A percentile compares a stretch with the other conserved stretches of the same genome.
phyloP scores from a whole-genome alignment of 2,329 filamentous ascomycete genomes.

The Verticillium alfalfae region DNA sequence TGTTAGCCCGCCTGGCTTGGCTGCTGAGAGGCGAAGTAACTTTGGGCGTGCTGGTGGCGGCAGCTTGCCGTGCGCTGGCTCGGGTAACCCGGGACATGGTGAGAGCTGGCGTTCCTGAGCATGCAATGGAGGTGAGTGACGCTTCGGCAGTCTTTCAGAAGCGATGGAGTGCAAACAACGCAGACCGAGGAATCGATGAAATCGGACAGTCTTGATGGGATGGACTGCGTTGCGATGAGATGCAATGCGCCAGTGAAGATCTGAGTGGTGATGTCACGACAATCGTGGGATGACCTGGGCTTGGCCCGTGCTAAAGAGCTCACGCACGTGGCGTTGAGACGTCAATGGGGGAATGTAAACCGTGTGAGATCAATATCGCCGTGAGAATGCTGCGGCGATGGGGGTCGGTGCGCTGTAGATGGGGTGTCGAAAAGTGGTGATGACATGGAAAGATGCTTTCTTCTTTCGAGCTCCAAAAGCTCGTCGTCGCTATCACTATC shows the following conservation, averaged over 20 bases:
- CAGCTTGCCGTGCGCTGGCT: slow-evolving; percentile 8
- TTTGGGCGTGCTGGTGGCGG: not conserved
- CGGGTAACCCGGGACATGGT: slow-evolving; percentile 10
- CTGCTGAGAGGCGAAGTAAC: not conserved
- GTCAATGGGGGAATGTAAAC: not conserved
- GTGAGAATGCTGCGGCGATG: not conserved
- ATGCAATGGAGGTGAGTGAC: too few relatives aligned
- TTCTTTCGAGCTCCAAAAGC: not conserved
- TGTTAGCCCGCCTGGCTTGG: not conserved
- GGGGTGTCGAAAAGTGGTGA: not conserved
- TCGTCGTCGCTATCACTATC: not conserved
- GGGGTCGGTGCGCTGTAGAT: not conserved
- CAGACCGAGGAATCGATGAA: not conserved
- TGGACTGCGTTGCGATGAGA: not conserved
- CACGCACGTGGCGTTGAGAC: not conserved
- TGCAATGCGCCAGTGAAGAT: not conserved
- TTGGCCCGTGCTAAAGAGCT: not conserved
- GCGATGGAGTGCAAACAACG: too few relatives aligned
- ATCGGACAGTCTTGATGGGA: not conserved
- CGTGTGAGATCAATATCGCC: not conserved
- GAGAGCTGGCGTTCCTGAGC: not conserved
- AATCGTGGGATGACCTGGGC: not conserved
- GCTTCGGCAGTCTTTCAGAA: too few relatives aligned
- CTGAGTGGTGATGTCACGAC: slow-evolving; percentile 1
- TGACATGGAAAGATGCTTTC: not conserved